These are phyloP conservation scores for Hypholoma fasciculare DNA, from an alignment of 768 basidiomycete genomes.

Conservation along the genomic window DNA sequence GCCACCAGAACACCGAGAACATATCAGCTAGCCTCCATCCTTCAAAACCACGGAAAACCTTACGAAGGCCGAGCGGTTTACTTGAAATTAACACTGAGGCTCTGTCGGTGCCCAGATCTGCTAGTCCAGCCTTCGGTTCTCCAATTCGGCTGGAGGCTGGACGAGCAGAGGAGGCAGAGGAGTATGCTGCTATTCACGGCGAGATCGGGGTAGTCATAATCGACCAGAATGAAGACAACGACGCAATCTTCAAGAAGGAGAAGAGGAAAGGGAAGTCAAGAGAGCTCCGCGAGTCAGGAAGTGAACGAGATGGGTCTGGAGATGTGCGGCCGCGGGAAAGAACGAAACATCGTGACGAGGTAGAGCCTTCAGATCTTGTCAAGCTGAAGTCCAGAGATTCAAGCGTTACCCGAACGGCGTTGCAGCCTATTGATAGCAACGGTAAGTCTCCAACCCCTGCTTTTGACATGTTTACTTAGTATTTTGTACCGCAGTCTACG, in stretches of 20 bases:
- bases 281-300: conserved; percentile 32
- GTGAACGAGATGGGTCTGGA: conserved; percentile 19
- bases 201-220: conserved; percentile 34
- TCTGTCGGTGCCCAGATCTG: conserved; percentile 49
- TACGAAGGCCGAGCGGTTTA: conserved; percentile 55
- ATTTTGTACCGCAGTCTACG: conserved; percentile 16
- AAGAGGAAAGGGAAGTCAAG: conserved; percentile 46
- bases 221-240: conserved; percentile 32
- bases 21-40: conserved; percentile 12
- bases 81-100: conserved; percentile 44
- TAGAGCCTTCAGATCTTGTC: conserved; percentile 33
- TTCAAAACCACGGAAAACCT: conserved; percentile 37
- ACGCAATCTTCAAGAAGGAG: conserved; percentile 41
- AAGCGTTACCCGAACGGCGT: conserved; percentile 52
- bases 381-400: conserved; percentile 63
- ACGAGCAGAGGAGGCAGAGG: conserved; percentile 59
- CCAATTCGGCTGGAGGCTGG: conserved; percentile 58
- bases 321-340: conserved; percentile 18
- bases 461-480: no score
- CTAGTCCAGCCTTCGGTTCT: conserved; percentile 71
- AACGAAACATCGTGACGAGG: conserved; percentile 24
- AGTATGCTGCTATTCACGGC: conserved; percentile 33
- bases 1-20: conserved; percentile 21
- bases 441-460: conserved; percentile 23
- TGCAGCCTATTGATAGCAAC: conserved; percentile 45